Conservation (phyloP, 2,329 filamentous ascomycete genomes). For the Bipolaris bicolor region DNA sequence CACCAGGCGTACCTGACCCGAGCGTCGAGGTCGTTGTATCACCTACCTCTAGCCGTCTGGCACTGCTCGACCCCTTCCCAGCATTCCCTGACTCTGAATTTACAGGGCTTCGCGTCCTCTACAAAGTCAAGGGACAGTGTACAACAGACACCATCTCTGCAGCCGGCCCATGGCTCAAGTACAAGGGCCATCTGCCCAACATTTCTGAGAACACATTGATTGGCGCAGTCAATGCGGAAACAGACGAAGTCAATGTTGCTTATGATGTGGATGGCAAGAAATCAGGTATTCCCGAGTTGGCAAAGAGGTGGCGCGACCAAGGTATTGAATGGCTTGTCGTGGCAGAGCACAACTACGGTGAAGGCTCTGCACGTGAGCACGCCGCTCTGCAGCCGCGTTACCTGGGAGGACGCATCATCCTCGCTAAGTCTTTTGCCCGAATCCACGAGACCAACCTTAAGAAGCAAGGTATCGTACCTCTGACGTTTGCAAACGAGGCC, state of each 20-base stretch:
- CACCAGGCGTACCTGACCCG: constrained; percentile 73
- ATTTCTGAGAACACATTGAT: constrained; percentile 98
- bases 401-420: constrained; percentile 81
- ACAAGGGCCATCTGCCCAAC: constrained; percentile 98
- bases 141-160: constrained; percentile 99
- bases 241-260: constrained; percentile 88
- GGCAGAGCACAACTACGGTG: constrained; percentile 96
- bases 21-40: constrained; percentile 76
- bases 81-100: constrained; percentile 81
- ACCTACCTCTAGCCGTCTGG: constrained; percentile 87
- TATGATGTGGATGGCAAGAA: constrained; percentile 81
- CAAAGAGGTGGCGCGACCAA: constrained; percentile 77
- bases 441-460: constrained; percentile 97
- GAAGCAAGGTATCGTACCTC: constrained; percentile 94
- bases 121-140: constrained; percentile 97
- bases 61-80: constrained; percentile 86
- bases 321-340: constrained; percentile 88
- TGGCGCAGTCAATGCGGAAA: constrained; percentile 89
- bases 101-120: constrained; percentile 79
- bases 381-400: constrained; percentile 90
- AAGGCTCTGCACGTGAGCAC: constrained; percentile 87
- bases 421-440: constrained; percentile 85
- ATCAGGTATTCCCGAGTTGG: constrained; percentile 85
- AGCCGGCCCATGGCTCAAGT: constrained; percentile 96
- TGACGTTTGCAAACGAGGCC: constrained; percentile 85